These are phyloP conservation scores for Alternaria sp. DNA, from an alignment of 2,329 filamentous ascomycete species.

Conservation along the genomic window DNA sequence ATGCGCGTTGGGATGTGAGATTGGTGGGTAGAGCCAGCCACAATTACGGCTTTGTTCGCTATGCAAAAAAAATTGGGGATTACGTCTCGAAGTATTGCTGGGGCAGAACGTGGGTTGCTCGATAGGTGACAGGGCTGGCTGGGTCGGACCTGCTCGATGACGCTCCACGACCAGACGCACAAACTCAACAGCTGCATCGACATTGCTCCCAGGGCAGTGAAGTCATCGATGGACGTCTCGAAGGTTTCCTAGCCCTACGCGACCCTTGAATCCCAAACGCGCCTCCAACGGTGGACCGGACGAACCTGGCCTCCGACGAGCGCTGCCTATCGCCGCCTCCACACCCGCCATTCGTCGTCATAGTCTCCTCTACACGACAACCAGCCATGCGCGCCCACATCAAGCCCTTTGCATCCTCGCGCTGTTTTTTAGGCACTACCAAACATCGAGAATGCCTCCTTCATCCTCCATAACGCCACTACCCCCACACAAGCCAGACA, in stretches of 20 bases:
- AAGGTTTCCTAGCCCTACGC: neutral
- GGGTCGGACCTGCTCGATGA: neutral
- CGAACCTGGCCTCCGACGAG: slow-evolving; percentile 2
- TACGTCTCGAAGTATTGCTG: neutral
- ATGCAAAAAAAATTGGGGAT: neutral
- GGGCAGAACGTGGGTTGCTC: slow-evolving; percentile 15
- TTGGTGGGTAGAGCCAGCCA: neutral
- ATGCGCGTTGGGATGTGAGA: neutral
- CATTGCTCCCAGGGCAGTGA: neutral
- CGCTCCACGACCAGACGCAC: neutral
- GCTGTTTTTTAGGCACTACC: slow-evolving; percentile 20
- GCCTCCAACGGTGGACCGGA: neutral
- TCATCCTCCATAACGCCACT: slow-evolving; percentile 20
- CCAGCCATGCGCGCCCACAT: slow-evolving; percentile 7
- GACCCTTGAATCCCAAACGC: neutral
- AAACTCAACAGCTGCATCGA: neutral
- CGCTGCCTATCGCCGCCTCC: slow-evolving; percentile 19
- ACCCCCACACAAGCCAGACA: slow-evolving; percentile 25
- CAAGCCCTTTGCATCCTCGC: neutral
- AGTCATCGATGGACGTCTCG: neutral
- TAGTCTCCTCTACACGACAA: slow-evolving; percentile 14
- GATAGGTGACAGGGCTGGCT: slow-evolving; percentile 9
- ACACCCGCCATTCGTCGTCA: slow-evolving; percentile 3
- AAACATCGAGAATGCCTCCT: slow-evolving; percentile 21
- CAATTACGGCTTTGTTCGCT: neutral